These are phyloP conservation scores for Fraxinus floribunda DNA, from an alignment of 305 asterid genomes.

Conservation along the genomic window DNA sequence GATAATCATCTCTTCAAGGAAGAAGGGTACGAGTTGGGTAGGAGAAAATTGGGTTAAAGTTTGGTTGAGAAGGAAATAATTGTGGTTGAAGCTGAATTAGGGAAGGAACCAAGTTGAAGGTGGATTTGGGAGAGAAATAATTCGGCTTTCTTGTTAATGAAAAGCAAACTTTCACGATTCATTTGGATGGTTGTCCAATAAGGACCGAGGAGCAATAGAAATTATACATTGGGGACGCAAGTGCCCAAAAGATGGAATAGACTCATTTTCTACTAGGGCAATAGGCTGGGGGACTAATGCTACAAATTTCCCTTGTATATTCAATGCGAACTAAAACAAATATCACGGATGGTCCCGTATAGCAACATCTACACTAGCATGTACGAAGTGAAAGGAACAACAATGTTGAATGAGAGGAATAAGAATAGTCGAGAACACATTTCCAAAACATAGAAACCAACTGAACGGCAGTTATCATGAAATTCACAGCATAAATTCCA, in stretches of 20 bases:
- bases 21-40: background rate
- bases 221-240: background rate
- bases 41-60: background rate
- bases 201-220: background rate
- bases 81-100: background rate
- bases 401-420: conserved; percentile 7
- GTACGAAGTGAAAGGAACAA: conserved; percentile 9
- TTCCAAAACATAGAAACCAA: conserved; percentile 20
- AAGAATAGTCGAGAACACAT: conserved; percentile 19
- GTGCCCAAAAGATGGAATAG: background rate
- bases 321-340: background rate
- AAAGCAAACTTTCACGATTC: background rate
- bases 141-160: background rate
- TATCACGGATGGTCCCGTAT: background rate
- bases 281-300: background rate
- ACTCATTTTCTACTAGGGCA: background rate
- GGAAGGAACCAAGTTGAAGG: background rate
- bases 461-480: conserved; percentile 18
- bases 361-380: background rate
- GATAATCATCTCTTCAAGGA: background rate
- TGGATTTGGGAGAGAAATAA: background rate
- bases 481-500: conserved; percentile 24
- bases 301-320: background rate
- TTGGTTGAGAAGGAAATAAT: background rate
- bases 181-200: background rate